phyloP scores from a whole-genome alignment of 164 flowering plant genomes.

The Vitis rotundifolia region DNA sequence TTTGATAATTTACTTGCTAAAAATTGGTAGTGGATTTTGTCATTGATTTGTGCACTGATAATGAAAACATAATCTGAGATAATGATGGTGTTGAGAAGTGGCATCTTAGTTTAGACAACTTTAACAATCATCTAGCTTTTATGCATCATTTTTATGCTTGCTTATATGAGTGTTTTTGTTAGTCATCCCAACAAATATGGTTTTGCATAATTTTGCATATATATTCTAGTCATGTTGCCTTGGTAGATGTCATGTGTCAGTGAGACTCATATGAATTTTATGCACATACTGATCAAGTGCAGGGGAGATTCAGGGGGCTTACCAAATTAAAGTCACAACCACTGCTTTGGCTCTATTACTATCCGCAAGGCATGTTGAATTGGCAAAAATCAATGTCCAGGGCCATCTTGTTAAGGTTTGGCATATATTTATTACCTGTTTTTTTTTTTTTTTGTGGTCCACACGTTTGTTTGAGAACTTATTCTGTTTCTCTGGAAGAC shows the following conservation, averaged over 20 bases:
- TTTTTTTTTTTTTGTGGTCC: neutral
- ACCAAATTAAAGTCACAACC: slow-evolving; percentile 90
- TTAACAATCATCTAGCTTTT: no score
- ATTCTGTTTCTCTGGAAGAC: slow-evolving; percentile 42
- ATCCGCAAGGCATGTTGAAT: slow-evolving; percentile 61
- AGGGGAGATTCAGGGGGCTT: slow-evolving; percentile 93
- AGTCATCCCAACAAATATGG: no score
- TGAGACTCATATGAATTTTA: neutral
- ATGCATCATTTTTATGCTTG: no score
- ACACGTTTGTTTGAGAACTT: neutral
- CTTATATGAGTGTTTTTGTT: no score
- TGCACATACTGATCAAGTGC: slow-evolving; percentile 13
- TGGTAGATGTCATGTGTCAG: no score
- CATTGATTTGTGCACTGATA: no score
- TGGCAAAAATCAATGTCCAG: slow-evolving; percentile 65
- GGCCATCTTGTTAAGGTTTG: slow-evolving; percentile 79
- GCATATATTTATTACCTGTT: neutral
- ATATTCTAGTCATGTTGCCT: neutral
- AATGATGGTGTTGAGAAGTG: no score
- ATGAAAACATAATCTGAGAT: no score
- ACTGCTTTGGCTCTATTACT: slow-evolving; percentile 87
- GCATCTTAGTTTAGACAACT: no score
- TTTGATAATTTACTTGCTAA: neutral
- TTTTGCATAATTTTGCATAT: no score
- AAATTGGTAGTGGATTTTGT: no score